Conservation (phyloP, 495 filamentous ascomycete species). For the Neurospora intermedia region DNA sequence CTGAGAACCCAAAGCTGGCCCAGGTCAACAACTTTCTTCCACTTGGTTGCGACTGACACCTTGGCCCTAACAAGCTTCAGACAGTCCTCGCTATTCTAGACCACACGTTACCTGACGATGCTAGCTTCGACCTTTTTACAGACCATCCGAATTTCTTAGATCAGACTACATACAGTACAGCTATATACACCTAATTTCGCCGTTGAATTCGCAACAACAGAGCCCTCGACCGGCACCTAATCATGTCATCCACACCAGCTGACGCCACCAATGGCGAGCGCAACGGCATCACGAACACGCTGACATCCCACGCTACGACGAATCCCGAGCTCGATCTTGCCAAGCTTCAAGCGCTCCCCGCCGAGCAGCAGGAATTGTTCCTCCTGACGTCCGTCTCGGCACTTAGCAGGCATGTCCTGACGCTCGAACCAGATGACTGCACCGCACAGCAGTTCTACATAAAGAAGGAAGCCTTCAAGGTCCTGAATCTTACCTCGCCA, state of each 20-base stretch:
- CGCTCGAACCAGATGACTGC: conserved; percentile 62
- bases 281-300: conserved; percentile 6
- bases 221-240: not conserved
- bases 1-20: not conserved
- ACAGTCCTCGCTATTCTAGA: not conserved
- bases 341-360: conserved; percentile 80
- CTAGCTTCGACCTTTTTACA: not conserved
- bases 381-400: conserved; percentile 81
- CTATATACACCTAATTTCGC: not conserved
- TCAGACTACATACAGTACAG: not conserved
- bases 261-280: conserved; percentile 13
- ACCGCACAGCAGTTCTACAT: conserved; percentile 80
- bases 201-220: not conserved
- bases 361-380: conserved; percentile 92
- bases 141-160: not conserved
- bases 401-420: conserved; percentile 68
- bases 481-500: conserved; percentile 77
- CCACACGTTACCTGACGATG: not conserved
- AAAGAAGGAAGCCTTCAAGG: conserved; percentile 82
- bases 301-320: conserved; percentile 25
- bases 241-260: conserved; percentile 8
- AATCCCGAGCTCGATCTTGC: conserved; percentile 68
- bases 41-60: not conserved
- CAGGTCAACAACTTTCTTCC: not conserved
- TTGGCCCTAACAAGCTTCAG: not conserved